These are phyloP conservation scores for Populus hybrid DNA, from an alignment of 441 rosid genomes.

Conservation along the genomic window DNA sequence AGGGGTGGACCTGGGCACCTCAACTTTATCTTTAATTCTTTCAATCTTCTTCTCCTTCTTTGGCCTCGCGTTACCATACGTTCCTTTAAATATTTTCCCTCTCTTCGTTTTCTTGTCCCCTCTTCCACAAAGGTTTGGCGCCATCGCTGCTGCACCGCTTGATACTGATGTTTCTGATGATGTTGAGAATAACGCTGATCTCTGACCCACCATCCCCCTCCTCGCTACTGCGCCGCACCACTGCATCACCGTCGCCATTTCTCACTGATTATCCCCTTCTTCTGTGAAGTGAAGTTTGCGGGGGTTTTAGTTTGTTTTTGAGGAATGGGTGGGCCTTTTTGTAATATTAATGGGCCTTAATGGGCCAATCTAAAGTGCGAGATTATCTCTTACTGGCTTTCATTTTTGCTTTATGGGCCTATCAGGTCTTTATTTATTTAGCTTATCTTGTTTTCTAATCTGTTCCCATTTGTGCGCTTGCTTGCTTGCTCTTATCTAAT, in stretches of 20 bases:
- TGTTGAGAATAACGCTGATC: slow-evolving; percentile 22
- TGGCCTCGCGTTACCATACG: no score
- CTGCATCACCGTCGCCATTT: slow-evolving; percentile 61
- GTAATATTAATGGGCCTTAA: no score
- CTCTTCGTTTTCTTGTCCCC: no score
- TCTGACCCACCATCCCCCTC: slow-evolving; percentile 38
- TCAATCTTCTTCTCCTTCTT: no score
- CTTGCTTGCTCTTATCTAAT: no score
- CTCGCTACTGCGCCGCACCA: slow-evolving; percentile 66
- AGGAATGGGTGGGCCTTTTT: not conserved
- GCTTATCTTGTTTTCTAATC: no score
- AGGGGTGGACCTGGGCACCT: no score
- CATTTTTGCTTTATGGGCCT: not conserved
- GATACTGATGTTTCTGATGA: slow-evolving; percentile 3
- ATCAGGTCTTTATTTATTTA: no score
- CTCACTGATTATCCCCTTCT: not conserved
- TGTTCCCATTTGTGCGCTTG: no score
- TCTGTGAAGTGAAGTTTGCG: not conserved
- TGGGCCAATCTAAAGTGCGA: not conserved
- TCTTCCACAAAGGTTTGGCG: no score
- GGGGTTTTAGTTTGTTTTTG: not conserved
- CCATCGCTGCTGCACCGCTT: not conserved
- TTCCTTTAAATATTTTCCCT: no score
- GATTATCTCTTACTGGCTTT: not conserved
- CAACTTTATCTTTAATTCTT: no score